phyloP scores from a whole-genome alignment of 768 basidiomycete genomes.

The Kwoniella pini region DNA sequence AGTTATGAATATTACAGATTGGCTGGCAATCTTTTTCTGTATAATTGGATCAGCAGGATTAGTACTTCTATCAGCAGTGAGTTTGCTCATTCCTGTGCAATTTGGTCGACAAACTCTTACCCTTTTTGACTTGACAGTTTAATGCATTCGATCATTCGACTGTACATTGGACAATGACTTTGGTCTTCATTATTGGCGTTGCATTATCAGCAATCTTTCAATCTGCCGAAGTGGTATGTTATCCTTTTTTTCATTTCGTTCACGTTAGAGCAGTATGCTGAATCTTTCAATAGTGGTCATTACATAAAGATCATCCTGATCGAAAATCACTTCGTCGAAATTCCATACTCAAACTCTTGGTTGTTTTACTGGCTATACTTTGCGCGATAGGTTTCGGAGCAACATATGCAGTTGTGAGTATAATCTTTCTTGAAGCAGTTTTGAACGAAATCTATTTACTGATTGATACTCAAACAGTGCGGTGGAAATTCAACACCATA shows the following conservation, averaged over 20 bases:
- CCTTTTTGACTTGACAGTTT: too few relatives aligned
- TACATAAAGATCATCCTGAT: constrained; percentile 56
- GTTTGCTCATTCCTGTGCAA: too few relatives aligned
- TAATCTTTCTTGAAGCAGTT: too few relatives aligned
- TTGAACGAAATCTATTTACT: too few relatives aligned
- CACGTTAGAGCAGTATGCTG: neutral
- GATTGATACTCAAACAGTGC: constrained; percentile 26
- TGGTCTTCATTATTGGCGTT: constrained; percentile 55
- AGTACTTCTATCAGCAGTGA: constrained; percentile 50
- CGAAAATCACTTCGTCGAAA: constrained; percentile 51
- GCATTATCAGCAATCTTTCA: constrained; percentile 56
- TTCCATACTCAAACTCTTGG: constrained; percentile 53
- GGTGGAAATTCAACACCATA: constrained; percentile 29
- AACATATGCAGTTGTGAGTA: constrained; percentile 46
- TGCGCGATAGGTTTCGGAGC: constrained; percentile 54
- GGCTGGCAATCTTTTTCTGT: constrained; percentile 53
- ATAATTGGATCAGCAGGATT: constrained; percentile 52
- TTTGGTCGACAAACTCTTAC: too few relatives aligned
- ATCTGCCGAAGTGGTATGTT: constrained; percentile 51
- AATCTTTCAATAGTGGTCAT: constrained; percentile 37
- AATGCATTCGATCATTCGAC: constrained; percentile 50
- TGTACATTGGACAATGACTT: constrained; percentile 50
- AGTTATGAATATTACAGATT: too few relatives aligned
- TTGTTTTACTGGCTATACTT: constrained; percentile 52
- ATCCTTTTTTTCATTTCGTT: neutral